Evolutionary conservation across 2,329 filamentous ascomycete genomes (phyloP).

Genomic region (Aspergillus nomiae): DNA sequence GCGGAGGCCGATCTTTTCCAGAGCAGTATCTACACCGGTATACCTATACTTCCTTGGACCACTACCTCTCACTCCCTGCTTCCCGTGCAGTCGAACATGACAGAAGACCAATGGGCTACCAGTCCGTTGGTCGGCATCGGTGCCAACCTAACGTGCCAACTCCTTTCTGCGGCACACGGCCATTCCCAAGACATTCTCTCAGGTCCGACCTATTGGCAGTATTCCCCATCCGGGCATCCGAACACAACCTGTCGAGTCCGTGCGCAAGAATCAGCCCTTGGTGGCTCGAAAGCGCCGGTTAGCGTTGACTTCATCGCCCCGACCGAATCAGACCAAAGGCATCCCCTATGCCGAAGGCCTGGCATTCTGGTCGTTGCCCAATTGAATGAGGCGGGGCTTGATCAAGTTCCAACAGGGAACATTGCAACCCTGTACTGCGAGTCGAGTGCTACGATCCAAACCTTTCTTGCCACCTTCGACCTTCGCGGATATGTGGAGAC

Average conservation of each 20-base stretch:
- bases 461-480: slow-evolving; percentile 17
- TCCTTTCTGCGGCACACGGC: slow-evolving; percentile 2
- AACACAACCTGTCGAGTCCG: slow-evolving; percentile 1
- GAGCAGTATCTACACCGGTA: slow-evolving; percentile 12
- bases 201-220: neutral
- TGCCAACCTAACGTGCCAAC: slow-evolving; percentile 1
- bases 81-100: slow-evolving; percentile 11
- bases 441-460: slow-evolving; percentile 14
- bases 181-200: slow-evolving; percentile 4
- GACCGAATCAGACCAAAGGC: neutral
- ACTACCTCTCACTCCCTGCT: slow-evolving; percentile 10
- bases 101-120: slow-evolving; percentile 10
- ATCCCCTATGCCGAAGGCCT: neutral
- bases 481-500: slow-evolving; percentile 15
- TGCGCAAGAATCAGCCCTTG: neutral
- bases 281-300: neutral
- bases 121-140: slow-evolving; percentile 11
- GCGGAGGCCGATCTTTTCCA: slow-evolving; percentile 9
- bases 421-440: slow-evolving; percentile 14
- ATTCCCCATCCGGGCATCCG: slow-evolving; percentile 4
- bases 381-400: neutral
- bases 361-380: slow-evolving; percentile 6
- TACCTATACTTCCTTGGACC: slow-evolving; percentile 18
- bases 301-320: slow-evolving; percentile 11
- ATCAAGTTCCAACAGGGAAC: neutral